Conservation (phyloP, 2,329 filamentous ascomycete genomes). For the Sporothrix dimorphospora region DNA sequence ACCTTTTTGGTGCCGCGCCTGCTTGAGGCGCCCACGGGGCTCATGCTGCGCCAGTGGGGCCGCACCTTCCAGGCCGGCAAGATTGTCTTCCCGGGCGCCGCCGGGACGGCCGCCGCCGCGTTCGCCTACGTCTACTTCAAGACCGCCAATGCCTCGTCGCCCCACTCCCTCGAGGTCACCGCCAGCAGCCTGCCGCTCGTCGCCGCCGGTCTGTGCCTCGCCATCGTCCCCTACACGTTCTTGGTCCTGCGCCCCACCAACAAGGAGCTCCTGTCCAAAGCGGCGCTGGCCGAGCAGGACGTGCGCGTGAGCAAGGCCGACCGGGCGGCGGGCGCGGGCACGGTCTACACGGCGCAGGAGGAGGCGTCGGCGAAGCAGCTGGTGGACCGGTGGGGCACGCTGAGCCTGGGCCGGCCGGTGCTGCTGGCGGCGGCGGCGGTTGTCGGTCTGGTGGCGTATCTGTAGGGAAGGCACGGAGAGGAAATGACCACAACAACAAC, state of each 20-base stretch:
- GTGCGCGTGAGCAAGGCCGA: constrained; percentile 30
- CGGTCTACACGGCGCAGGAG: constrained; percentile 26
- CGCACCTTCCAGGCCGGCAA: constrained; percentile 47
- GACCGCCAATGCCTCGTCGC: constrained; percentile 25
- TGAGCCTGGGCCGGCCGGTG: constrained; percentile 49
- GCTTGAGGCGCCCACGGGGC: constrained; percentile 57
- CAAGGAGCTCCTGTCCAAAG: constrained; percentile 50
- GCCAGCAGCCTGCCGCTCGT: constrained; percentile 49
- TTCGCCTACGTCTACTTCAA: constrained; percentile 47
- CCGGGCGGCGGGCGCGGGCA: constrained; percentile 21
- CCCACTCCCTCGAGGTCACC: constrained; percentile 33
- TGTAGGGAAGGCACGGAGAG: constrained; percentile 1
- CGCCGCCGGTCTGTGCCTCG: constrained; percentile 50
- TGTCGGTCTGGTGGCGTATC: constrained; percentile 23
- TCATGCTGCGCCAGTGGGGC: constrained; percentile 60
- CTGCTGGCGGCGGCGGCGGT: constrained; percentile 32
- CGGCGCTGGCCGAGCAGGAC: constrained; percentile 43
- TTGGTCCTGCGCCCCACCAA: constrained; percentile 53
- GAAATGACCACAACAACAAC: constrained; percentile 10
- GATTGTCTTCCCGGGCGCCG: constrained; percentile 45
- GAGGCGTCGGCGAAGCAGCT: constrained; percentile 50
- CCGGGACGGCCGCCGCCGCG: constrained; percentile 46
- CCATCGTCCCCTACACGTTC: constrained; percentile 57
- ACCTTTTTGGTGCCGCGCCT: constrained; percentile 54
- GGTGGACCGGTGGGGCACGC: constrained; percentile 58